Base-by-base conservation (phyloP, 2,329 filamentous ascomycete genomes). In the Botryotinia narcissicola region DNA sequence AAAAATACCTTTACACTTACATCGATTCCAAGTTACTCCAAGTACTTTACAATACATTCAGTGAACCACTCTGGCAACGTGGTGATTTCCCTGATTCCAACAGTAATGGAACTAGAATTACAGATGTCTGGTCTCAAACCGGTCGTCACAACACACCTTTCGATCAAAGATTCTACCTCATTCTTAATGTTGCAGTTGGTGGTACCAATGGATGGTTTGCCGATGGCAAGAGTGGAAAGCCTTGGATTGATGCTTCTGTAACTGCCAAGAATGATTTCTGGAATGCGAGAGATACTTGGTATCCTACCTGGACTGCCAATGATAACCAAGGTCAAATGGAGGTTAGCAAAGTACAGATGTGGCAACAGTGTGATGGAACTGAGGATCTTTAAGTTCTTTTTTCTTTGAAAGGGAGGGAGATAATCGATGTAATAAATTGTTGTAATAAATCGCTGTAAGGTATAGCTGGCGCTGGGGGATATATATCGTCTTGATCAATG, bases 1-100 rank as follows among this genome's bases (percentile, higher is more conserved):
- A 95, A 78, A 95, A 95, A 82, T 96, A 97, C 82, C 84, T 96
- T 74, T 97, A 95, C 84, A 95, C 92, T 37, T 97, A 94, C 81
- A 87, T 97, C 84, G 92, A 96, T 85, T 91, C 88, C 63, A 90
- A 92, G 20, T 88, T 97, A 32, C 85, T 94, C 42, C 93, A 95
- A 81, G 92, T 95, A 70, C 86, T 94, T 75, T 97, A 94, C 84
- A 91, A 88, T 77, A 92, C 91, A 81, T 94, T 94, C 79, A 84
- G 91, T 78, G 80, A 88, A 78, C 86, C 88, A 16, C 87, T 94
- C 79, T 94, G 90, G 88, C 77, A 89, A 77, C 89, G 90, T 66
- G 92, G 92, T 42, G 83, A 86, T 70, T 95, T 95, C 81, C 90
- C 91, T 8, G 82, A 87, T 29, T 85, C 87, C 29, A 87, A 87